phyloP scores from a whole-genome alignment of 306 rosid genomes.

The Quercus alba region DNA sequence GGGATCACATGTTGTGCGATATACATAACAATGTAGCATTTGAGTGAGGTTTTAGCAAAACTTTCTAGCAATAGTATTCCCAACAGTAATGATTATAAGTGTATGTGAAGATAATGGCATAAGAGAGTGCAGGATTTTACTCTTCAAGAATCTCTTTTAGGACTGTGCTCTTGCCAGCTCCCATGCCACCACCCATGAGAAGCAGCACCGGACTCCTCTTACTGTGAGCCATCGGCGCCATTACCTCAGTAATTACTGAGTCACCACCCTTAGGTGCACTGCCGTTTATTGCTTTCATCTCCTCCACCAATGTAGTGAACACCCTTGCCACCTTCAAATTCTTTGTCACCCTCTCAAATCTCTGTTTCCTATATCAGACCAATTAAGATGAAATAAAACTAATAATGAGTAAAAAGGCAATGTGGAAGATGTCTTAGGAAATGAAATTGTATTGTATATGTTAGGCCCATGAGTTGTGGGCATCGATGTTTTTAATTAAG shows the following conservation, averaged over 20 bases:
- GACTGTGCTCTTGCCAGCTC: constrained; percentile 96
- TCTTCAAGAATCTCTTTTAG: constrained; percentile 76
- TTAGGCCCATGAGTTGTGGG: too few species aligned
- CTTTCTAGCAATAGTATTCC: too few species aligned
- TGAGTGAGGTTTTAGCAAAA: too few species aligned
- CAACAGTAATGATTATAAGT: too few species aligned
- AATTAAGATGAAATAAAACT: not conserved
- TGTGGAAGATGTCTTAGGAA: not conserved
- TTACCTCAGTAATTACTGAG: constrained; percentile 39
- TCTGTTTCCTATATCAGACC: constrained; percentile 47
- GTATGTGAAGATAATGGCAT: not conserved
- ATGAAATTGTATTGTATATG: too few species aligned
- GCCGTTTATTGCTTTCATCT: constrained; percentile 59
- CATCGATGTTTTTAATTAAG: too few species aligned
- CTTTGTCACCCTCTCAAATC: constrained; percentile 61
- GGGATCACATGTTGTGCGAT: too few species aligned
- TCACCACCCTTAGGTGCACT: constrained; percentile 17
- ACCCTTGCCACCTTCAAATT: constrained; percentile 58
- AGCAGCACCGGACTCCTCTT: constrained; percentile 81
- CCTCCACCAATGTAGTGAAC: constrained; percentile 75
- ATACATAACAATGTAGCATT: too few species aligned
- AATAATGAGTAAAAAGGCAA: not conserved
- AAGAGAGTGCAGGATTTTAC: constrained; percentile 23
- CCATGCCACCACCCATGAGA: constrained; percentile 98
- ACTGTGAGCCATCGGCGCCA: constrained; percentile 46